These are phyloP conservation scores for Lignosus rhinocerotis DNA, from an alignment of 1,284 basidiomycete genomes.

Conservation along the genomic window DNA sequence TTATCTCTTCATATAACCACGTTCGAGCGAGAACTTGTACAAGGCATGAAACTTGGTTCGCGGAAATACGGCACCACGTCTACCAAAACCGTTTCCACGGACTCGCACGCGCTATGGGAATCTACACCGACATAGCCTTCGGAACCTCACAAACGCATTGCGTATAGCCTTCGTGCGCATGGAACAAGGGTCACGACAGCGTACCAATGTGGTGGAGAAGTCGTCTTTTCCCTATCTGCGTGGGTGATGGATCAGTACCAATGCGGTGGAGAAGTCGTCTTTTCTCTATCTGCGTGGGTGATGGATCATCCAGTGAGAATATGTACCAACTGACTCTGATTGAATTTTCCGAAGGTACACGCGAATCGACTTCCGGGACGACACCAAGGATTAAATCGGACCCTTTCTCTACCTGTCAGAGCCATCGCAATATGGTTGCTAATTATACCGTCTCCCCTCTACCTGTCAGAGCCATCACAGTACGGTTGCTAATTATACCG, in stretches of 20 bases:
- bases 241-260: background rate
- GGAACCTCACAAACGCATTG: background rate
- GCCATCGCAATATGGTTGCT: too few relatives aligned
- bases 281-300: background rate
- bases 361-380: background rate
- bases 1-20: background rate
- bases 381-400: background rate
- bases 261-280: background rate
- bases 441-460: too few relatives aligned
- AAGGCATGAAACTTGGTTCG: background rate
- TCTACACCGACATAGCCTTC: background rate
- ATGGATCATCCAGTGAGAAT: background rate
- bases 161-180: background rate
- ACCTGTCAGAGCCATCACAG: too few relatives aligned
- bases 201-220: background rate
- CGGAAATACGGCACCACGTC: background rate
- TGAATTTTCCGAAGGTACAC: background rate
- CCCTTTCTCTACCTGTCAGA: background rate
- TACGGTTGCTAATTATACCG: too few relatives aligned
- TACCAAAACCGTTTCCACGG: background rate
- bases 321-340: background rate
- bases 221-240: background rate
- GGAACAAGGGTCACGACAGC: background rate
- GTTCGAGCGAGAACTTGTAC: background rate
- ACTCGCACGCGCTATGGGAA: slow-evolving; percentile 1